Evolutionary conservation across 148 eudicot genomes (phyloP).

Genomic region (Vaccinium darrowii): DNA sequence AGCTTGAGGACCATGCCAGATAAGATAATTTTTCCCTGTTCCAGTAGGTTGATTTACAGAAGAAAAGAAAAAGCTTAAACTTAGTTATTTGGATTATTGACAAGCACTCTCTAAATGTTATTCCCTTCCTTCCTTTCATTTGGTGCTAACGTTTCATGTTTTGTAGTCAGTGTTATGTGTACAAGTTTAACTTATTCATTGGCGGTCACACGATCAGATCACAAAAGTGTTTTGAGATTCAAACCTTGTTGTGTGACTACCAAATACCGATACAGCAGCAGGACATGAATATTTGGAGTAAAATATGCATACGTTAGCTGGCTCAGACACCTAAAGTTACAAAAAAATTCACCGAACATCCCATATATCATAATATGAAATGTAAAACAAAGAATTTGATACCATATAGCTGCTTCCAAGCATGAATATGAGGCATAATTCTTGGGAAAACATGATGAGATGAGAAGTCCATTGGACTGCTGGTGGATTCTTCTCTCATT

Average conservation of each 20-base stretch:
- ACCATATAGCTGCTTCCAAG: constrained; percentile 26
- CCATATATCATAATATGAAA: too few relatives aligned
- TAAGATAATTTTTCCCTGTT: constrained; percentile 20
- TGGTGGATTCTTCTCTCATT: constrained; percentile 12
- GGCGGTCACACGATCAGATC: not conserved
- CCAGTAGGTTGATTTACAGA: not conserved
- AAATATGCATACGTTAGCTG: too few relatives aligned
- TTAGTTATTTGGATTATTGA: not conserved
- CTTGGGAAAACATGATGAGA: constrained; percentile 18
- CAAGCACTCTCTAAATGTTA: not conserved
- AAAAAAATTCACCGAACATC: not conserved
- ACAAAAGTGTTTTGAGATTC: not conserved
- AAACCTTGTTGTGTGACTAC: not conserved
- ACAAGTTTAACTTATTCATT: too few relatives aligned
- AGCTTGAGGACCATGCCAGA: constrained; percentile 18
- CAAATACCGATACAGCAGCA: not conserved
- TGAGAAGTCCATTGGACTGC: not conserved
- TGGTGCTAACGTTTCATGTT: not conserved
- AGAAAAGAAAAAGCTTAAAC: not conserved
- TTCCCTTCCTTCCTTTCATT: not conserved
- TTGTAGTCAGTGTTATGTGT: too few relatives aligned
- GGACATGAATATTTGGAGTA: not conserved
- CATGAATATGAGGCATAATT: constrained; percentile 19
- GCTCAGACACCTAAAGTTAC: too few relatives aligned
- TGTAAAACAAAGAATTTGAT: not conserved